Evolutionary conservation across 1,284 basidiomycete species (phyloP).

Genomic region (Fereydounia khargensis): DNA sequence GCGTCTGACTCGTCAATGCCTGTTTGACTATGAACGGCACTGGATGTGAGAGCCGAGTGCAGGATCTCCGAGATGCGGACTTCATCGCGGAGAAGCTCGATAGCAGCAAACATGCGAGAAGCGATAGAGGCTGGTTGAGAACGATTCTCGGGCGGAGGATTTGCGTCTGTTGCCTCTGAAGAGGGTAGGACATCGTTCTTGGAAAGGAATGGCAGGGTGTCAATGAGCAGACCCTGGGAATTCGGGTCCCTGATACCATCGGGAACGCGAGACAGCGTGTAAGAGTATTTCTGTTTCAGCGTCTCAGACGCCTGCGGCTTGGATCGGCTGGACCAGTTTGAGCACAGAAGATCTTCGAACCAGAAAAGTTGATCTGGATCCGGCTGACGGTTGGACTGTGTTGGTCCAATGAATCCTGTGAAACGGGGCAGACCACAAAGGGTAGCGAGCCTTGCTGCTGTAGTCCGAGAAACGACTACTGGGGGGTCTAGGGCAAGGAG

Average conservation of each 20-base stretch:
- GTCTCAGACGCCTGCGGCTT: too few species aligned
- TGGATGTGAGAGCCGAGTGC: constrained; percentile 20
- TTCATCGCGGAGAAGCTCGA: constrained; percentile 26
- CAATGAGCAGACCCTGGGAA: constrained; percentile 26
- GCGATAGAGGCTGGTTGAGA: constrained; percentile 5
- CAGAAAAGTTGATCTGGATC: constrained; percentile 12
- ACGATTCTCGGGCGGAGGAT: too few species aligned
- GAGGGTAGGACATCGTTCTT: too few species aligned
- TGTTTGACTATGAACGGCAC: too few species aligned
- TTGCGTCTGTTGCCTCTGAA: too few species aligned
- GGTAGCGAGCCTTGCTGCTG: constrained; percentile 24
- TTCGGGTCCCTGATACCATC: constrained; percentile 23
- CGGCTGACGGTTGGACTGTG: background rate
- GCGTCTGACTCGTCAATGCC: too few species aligned
- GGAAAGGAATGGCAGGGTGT: constrained; percentile 20
- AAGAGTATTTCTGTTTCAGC: too few species aligned
- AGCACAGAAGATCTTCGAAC: constrained; percentile 28
- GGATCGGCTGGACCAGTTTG: constrained; percentile 21
- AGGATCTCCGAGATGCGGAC: constrained; percentile 27
- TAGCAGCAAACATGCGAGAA: constrained; percentile 21
- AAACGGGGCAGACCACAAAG: constrained; percentile 18
- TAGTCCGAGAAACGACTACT: constrained; percentile 22
- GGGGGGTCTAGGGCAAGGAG: constrained; percentile 19
- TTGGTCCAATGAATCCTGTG: background rate
- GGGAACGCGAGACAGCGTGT: constrained; percentile 15